Evolutionary conservation across 2,329 filamentous ascomycete species (phyloP).

Genomic region (Biscogniauxia mediterranea): DNA sequence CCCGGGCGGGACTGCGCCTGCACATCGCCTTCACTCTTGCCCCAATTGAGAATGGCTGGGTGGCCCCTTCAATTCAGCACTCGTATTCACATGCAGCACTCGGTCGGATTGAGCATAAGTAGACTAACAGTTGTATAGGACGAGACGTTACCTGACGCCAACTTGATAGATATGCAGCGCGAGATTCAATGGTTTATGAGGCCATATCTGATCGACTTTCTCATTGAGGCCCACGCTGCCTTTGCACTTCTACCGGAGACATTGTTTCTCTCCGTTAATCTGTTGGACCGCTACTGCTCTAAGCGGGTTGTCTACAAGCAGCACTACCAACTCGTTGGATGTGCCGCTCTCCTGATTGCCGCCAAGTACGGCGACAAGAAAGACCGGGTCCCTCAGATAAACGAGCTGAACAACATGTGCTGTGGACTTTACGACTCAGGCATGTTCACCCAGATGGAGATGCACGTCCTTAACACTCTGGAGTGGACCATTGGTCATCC

Average conservation of each 20-base stretch:
- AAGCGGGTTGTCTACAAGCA: conserved; percentile 98
- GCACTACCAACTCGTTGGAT: conserved; percentile 97
- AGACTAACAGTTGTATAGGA: conserved; percentile 43
- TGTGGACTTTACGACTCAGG: conserved; percentile 97
- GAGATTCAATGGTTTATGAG: conserved; percentile 99
- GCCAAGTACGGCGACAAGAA: conserved; percentile 99
- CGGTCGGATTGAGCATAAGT: neutral
- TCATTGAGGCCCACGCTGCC: conserved; percentile 93
- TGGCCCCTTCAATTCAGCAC: neutral
- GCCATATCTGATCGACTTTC: conserved; percentile 95
- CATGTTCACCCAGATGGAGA: conserved; percentile 99
- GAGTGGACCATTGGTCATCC: conserved; percentile 96
- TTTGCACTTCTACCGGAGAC: conserved; percentile 94
- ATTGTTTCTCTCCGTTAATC: conserved; percentile 92
- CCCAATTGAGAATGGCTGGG: neutral
- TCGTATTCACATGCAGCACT: neutral
- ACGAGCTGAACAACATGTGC: conserved; percentile 98
- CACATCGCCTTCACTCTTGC: too few species aligned
- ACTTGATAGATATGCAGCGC: conserved; percentile 97
- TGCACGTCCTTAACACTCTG: conserved; percentile 96
- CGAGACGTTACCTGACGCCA: conserved; percentile 91
- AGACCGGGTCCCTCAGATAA: conserved; percentile 95
- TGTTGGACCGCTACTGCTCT: conserved; percentile 96
- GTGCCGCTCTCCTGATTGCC: conserved; percentile 90
- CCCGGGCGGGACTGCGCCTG: too few species aligned